Base-by-base conservation (phyloP, 1,139 yeast genomes). In the Saccharomyces hybrid region DNA sequence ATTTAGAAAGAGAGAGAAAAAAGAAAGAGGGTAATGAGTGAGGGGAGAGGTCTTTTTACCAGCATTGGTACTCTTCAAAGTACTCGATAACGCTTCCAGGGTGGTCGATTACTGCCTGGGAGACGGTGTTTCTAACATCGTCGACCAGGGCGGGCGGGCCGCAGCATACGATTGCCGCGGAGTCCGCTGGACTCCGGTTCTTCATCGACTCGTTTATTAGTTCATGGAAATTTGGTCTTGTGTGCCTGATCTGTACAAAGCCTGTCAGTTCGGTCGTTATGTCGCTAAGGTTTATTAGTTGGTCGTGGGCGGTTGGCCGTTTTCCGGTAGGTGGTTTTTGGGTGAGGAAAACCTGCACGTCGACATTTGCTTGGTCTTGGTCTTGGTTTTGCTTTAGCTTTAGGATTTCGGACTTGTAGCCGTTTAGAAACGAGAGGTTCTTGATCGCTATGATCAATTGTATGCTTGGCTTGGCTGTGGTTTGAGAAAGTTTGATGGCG, bases 71-170 rank as follows among this genome's bases (percentile, higher is more conserved):
- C 47, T 65, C 68, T 52, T 65, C 68, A 51, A 57, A 61, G 52
- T 65, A 65, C 46, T 57, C 60, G 13, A 64, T 59, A 23, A 52
- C 47, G n/a, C 57, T 54, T n/a, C 51, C 46, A 14, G 61, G 57
- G 42, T 62, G 42, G 11, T 52, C 47, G 9, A 52, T 27, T n/a
- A 61, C 53, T 8, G 68, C 1, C 1, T 11, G 32, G 32, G 73
- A 73, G n/a, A 74, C 73, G 16, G 64, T 55, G 49, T 64, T 64
- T 64, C 81, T 73, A 13, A 78, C 65, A 47, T 75, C 76, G 67
- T 83, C 88, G 27, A 78, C 82, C 76, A 80, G 73, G 4, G 69
- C 64, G 14, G 80, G 80, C 52, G 79, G 82, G 1, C 81, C 83
- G 63, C 83, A 79, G 1, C 78, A 66, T 14, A 77, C 69, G 50